Percentiles rank a stretch among this genome's conserved stretches.
Conservation (phyloP, 148 eudicot species). For the Nyssa sinensis region DNA sequence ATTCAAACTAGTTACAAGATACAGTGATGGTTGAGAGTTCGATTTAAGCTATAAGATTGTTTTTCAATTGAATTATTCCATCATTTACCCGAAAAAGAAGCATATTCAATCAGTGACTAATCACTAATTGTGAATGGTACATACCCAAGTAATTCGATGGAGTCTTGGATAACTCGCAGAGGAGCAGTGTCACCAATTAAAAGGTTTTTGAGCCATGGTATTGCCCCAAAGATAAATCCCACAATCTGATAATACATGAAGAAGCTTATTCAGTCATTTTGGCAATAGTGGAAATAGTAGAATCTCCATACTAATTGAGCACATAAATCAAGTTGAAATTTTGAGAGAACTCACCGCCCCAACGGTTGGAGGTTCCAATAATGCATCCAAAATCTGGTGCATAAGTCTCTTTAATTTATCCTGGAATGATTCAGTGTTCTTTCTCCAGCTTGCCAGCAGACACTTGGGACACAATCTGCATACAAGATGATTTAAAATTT, state of each 20-base stretch:
- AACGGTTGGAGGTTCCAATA: slow-evolving; percentile 84
- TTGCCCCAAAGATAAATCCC: slow-evolving; percentile 68
- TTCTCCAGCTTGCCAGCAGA: slow-evolving; percentile 14
- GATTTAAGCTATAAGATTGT: too few relatives aligned
- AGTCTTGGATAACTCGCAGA: slow-evolving; percentile 70
- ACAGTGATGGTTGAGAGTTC: too few relatives aligned
- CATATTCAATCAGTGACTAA: neutral
- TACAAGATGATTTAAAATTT: neutral
- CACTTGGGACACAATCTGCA: slow-evolving; percentile 29
- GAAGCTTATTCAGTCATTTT: neutral
- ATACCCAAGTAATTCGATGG: slow-evolving; percentile 72
- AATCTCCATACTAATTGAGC: neutral
- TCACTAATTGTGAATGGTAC: slow-evolving; percentile 1
- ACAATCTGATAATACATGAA: slow-evolving; percentile 36
- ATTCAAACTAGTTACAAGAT: too few relatives aligned
- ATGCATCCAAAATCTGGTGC: slow-evolving; percentile 55
- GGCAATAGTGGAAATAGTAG: neutral
- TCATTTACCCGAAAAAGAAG: too few relatives aligned
- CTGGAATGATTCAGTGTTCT: slow-evolving; percentile 24
- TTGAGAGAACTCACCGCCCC: slow-evolving; percentile 56
- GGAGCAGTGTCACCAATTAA: slow-evolving; percentile 76
- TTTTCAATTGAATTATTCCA: too few relatives aligned
- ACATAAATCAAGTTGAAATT: neutral
- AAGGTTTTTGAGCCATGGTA: slow-evolving; percentile 58
- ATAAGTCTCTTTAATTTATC: slow-evolving; percentile 28